These are phyloP conservation scores for Talaromyces islandicus DNA, from an alignment of 2,329 filamentous ascomycete genomes.

Conservation along the genomic window DNA sequence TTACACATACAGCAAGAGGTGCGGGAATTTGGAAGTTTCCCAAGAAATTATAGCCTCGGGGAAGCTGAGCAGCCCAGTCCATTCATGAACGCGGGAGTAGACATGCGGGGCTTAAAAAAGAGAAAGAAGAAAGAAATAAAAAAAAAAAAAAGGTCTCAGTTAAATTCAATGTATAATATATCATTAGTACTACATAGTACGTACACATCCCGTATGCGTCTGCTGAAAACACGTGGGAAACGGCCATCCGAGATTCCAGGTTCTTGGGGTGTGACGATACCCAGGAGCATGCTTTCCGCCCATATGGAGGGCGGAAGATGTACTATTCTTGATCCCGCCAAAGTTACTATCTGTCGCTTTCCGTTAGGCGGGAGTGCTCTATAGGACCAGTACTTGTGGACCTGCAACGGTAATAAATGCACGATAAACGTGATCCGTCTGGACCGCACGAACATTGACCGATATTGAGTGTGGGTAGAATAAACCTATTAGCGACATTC, in stretches of 20 bases:
- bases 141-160: no score
- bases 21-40: background rate
- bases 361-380: background rate
- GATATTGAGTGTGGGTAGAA: background rate
- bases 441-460: background rate
- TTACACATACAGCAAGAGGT: background rate
- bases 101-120: background rate
- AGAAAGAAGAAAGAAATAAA: no score
- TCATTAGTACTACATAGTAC: background rate
- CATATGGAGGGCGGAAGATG: background rate
- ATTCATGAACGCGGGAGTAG: no score
- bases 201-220: background rate
- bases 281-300: background rate
- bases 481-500: background rate
- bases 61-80: background rate
- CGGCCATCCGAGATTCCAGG: background rate
- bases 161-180: background rate
- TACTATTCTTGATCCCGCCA: background rate
- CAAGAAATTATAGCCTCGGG: background rate
- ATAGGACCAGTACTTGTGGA: no score
- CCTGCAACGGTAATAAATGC: background rate
- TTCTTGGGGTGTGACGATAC: background rate
- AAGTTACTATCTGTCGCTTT: background rate
- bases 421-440: background rate
- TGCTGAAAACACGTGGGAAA: background rate